These are phyloP conservation scores for Leishmania turanica DNA, from an alignment of 208 protist genomes.

Conservation along the genomic window DNA sequence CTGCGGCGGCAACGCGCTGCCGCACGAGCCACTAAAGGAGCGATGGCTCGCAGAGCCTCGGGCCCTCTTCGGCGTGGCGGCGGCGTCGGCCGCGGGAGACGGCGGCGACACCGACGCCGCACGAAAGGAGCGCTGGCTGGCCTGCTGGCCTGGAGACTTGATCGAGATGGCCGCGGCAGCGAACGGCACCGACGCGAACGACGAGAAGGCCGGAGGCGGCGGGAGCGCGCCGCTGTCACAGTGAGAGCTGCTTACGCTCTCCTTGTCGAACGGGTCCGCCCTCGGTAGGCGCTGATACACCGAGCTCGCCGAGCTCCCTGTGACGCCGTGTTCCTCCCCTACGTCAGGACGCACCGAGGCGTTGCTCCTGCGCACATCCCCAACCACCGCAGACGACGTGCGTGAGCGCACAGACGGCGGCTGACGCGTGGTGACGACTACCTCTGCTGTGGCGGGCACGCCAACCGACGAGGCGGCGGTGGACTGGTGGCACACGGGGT, in stretches of 20 bases:
- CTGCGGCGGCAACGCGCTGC: not conserved
- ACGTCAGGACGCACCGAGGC: not conserved
- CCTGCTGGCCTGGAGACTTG: not conserved
- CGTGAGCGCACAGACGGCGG: not conserved
- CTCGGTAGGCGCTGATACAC: not conserved
- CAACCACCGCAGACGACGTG: not conserved
- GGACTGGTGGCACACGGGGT: not conserved
- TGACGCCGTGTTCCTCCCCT: not conserved
- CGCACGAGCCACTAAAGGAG: not conserved
- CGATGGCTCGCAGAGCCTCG: not conserved
- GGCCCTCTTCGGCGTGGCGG: not conserved
- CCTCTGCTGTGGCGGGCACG: not conserved
- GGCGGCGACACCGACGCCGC: not conserved
- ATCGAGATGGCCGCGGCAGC: not conserved
- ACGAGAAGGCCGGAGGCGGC: not conserved
- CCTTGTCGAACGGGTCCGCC: not conserved
- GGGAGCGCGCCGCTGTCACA: not conserved
- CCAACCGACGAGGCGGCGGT: not conserved
- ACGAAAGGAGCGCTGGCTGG: not conserved
- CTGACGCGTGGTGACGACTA: not conserved
- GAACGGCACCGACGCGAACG: not conserved
- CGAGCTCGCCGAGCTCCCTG: not conserved
- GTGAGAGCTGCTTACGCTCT: not conserved
- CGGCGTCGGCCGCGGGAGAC: not conserved
- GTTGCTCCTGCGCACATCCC: not conserved